Conservation (phyloP, 768 basidiomycete genomes). For the Coprinopsis cinerea region DNA sequence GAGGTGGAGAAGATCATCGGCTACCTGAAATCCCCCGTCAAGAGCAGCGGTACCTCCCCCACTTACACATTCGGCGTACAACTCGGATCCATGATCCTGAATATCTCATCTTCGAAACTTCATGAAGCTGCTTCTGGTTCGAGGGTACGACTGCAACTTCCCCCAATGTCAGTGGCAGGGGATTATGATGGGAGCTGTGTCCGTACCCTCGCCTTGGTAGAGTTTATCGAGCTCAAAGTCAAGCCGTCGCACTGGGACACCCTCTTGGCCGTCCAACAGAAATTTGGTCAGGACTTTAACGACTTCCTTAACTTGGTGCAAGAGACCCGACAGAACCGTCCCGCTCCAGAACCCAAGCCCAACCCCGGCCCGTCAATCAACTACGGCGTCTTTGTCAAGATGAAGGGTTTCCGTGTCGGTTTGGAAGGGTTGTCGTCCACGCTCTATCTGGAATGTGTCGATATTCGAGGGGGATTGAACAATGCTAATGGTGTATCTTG, state of each 20-base stretch:
- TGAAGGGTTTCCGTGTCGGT: constrained; percentile 78
- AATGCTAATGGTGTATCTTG: constrained; percentile 47
- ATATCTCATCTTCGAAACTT: constrained; percentile 44
- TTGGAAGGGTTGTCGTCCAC: constrained; percentile 70
- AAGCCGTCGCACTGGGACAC: constrained; percentile 85
- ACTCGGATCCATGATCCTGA: constrained; percentile 53
- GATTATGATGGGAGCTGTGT: constrained; percentile 43
- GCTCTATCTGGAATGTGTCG: constrained; percentile 68
- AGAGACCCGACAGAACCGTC: constrained; percentile 41
- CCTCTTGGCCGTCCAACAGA: constrained; percentile 76
- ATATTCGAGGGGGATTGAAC: constrained; percentile 59
- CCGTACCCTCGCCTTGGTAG: constrained; percentile 54
- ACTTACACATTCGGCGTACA: constrained; percentile 57
- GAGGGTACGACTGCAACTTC: constrained; percentile 59
- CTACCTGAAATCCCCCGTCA: constrained; percentile 38
- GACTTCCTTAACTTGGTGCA: constrained; percentile 66
- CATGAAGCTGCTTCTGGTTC: constrained; percentile 33
- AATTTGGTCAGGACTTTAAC: constrained; percentile 85
- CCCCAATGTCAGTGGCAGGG: constrained; percentile 60
- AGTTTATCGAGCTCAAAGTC: constrained; percentile 65
- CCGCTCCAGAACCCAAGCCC: constrained; percentile 6
- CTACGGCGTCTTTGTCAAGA: constrained; percentile 52
- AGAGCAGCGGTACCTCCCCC: constrained; percentile 22
- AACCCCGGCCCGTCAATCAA: constrained; percentile 18
- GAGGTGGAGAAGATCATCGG: constrained; percentile 45